Percentiles rank a stretch among this genome's conserved stretches.
Evolutionary conservation across 371 early-diverging fungal genomes (phyloP).

Genomic region (Saksenaea oblongispora): DNA sequence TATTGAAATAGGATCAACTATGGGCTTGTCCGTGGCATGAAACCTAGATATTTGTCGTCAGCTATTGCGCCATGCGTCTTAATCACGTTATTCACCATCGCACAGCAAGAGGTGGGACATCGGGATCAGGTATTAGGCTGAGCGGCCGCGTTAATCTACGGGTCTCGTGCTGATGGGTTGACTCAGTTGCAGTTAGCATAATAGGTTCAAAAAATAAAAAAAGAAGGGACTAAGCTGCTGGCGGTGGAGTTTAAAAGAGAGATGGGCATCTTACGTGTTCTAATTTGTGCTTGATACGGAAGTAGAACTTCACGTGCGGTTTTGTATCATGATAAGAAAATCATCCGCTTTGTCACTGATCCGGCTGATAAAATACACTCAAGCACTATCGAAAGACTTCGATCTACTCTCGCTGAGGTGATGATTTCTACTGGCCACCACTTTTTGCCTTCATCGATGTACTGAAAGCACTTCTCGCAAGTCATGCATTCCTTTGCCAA

Average conservation of each 20-base stretch:
- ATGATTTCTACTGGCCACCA: too few species aligned
- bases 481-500: too few species aligned
- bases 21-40: conserved; percentile 22
- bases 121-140: conserved; percentile 22
- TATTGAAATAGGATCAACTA: conserved; percentile 20
- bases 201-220: background rate
- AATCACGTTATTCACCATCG: conserved; percentile 13
- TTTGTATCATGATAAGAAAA: background rate
- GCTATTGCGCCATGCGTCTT: background rate
- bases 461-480: too few species aligned
- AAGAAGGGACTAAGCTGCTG: background rate
- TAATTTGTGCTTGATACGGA: background rate
- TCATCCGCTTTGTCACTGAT: background rate
- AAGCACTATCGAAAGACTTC: too few species aligned
- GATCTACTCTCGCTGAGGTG: too few species aligned
- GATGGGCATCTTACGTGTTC: background rate
- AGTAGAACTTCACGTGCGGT: background rate
- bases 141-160: conserved; percentile 6
- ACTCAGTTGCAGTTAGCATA: background rate
- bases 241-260: background rate
- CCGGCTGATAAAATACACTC: background rate
- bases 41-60: conserved; percentile 12
- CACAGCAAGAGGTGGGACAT: conserved; percentile 21
- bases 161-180: background rate
- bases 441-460: too few species aligned